Evolutionary conservation across 768 basidiomycete genomes (phyloP).

Genomic region (Tylopilus sp.): DNA sequence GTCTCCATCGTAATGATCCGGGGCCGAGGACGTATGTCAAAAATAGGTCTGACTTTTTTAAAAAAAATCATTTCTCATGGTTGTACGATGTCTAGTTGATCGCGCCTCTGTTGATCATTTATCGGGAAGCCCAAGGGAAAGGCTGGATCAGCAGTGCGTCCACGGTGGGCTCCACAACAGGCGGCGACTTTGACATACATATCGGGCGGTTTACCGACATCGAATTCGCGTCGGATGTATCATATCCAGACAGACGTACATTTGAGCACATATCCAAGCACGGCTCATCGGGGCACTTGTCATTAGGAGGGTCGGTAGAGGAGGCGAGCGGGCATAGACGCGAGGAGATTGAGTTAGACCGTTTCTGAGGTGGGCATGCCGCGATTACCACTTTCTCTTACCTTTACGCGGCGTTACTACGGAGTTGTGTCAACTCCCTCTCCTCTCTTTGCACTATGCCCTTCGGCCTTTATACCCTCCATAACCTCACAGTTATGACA

Average conservation of each 20-base stretch:
- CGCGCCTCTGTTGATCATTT: slow-evolving; percentile 37
- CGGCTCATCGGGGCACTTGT: background rate
- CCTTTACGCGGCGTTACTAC: background rate
- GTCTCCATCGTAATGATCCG: background rate
- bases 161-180: slow-evolving; percentile 1
- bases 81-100: slow-evolving; percentile 27
- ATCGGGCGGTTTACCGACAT: slow-evolving; percentile 22
- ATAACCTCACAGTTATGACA: background rate
- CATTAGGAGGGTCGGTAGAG: slow-evolving; percentile 46
- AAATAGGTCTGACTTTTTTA: background rate
- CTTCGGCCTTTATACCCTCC: background rate
- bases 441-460: background rate
- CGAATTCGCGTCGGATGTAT: slow-evolving; percentile 17
- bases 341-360: slow-evolving; percentile 33
- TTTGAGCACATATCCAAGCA: slow-evolving; percentile 9
- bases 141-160: slow-evolving; percentile 31
- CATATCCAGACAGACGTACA: slow-evolving; percentile 2
- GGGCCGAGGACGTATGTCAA: background rate
- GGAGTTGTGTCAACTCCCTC: background rate
- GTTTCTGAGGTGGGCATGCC: background rate
- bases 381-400: background rate
- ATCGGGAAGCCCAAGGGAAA: slow-evolving; percentile 36
- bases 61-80: background rate
- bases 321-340: slow-evolving; percentile 54
- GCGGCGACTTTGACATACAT: slow-evolving; percentile 7